These are phyloP conservation scores for Apiotrichum mycotoxinovorans DNA, from an alignment of 1,284 basidiomycete species.

Conservation along the genomic window DNA sequence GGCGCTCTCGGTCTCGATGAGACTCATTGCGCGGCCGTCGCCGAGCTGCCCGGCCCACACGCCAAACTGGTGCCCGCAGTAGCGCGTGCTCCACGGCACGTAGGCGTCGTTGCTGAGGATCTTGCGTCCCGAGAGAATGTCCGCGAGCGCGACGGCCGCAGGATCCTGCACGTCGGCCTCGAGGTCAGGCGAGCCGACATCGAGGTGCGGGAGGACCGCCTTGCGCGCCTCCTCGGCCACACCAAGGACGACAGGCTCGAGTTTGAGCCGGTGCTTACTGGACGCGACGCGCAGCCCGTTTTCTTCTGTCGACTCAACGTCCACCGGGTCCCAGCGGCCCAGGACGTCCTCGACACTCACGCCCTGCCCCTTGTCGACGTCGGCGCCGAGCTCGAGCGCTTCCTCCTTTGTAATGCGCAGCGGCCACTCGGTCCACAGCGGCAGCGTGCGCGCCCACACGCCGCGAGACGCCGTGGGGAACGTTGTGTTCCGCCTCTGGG, in stretches of 20 bases:
- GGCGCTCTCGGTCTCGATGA: constrained; percentile 69
- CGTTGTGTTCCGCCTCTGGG: constrained; percentile 67
- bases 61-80: constrained; percentile 87
- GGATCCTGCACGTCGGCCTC: constrained; percentile 66
- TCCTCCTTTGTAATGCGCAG: constrained; percentile 67
- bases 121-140: constrained; percentile 75
- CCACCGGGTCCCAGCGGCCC: constrained; percentile 44
- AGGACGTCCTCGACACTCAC: constrained; percentile 59
- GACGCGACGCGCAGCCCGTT: constrained; percentile 28
- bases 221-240: constrained; percentile 62
- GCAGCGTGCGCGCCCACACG: constrained; percentile 72
- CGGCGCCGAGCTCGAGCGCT: constrained; percentile 60
- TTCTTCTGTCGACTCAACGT: constrained; percentile 20
- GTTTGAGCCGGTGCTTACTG: constrained; percentile 56
- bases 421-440: constrained; percentile 80
- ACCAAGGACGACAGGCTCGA: constrained; percentile 61
- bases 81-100: constrained; percentile 82
- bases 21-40: constrained; percentile 86
- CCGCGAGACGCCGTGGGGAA: constrained; percentile 47
- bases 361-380: constrained; percentile 51
- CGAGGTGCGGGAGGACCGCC: constrained; percentile 79
- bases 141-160: constrained; percentile 66
- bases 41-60: constrained; percentile 94
- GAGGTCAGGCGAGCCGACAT: constrained; percentile 58
- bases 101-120: constrained; percentile 62